Evolutionary conservation across 495 filamentous ascomycete species (phyloP), one percentile per base, ranked within the genome.

Genomic region (Penicillium flavigenum): DNA sequence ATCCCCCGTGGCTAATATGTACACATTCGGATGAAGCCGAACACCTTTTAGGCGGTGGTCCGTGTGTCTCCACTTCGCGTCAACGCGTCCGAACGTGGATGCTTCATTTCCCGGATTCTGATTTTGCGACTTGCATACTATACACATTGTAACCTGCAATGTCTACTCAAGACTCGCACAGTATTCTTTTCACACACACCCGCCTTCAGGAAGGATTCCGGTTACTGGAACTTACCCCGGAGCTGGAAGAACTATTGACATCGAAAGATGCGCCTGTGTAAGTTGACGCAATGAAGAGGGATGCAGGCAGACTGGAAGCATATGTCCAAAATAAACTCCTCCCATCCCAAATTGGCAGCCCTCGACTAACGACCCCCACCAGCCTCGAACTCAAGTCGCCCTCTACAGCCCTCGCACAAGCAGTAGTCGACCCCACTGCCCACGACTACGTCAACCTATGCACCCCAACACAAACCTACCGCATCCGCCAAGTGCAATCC

Each of bases 401-500:
- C 52, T 66, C 70, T 11, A 42, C 61, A 32, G 60, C 56, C 22
- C 60, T 65, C 48, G 59, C 68, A 29, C 60, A 62, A 22, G 60
- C 66, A 44, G 67, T 59, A 14, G 32, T 53, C 29, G 62, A 65
- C 31, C 59, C 66, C 44, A 59, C 80, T 29, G 75, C 77, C 27
- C 70, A 74, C 4, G 79, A 85, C 59, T 85, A 86, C 57, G 88
- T 89, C 42, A 83, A 94, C 53, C 79, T 97, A 58, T 91, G 85
- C 68, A 88, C 87, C 3, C 70, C 81, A 3, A 73, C 77, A 16
- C 78, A 84, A 66, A 92, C 87, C 19, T 97, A 87, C 77, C 84
- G 84, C 31, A 78, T 96, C 49, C 89, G 89, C 19, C 91, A 96
- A 71, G 91, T 96, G 59, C 91, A 93, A 65, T 93, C 91, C 0